These are phyloP conservation scores for Chrysoporthe cubensis DNA, from an alignment of 2,329 filamentous ascomycete genomes.

Conservation along the genomic window DNA sequence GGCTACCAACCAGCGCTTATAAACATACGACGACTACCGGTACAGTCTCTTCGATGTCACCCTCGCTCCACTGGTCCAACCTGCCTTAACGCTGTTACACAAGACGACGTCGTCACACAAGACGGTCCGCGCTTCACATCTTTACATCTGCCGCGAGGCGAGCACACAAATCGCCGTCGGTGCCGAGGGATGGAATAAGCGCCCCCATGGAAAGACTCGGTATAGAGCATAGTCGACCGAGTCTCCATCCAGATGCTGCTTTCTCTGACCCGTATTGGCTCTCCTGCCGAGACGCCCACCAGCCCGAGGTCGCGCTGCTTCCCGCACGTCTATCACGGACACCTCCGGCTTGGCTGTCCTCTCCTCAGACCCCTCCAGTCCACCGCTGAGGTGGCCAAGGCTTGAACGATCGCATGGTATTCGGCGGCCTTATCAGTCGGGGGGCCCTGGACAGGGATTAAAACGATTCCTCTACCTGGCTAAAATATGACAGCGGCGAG, in stretches of 20 bases:
- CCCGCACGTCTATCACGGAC: not conserved
- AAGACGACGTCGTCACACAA: not conserved
- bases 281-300: not conserved
- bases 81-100: not conserved
- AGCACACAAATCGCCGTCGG: not conserved
- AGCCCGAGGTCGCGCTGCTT: not conserved
- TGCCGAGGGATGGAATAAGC: not conserved
- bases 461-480: too few relatives aligned
- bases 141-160: not conserved
- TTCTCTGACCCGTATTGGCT: not conserved
- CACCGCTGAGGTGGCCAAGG: too few relatives aligned
- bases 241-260: not conserved
- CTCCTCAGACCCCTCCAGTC: not conserved
- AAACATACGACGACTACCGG: not conserved
- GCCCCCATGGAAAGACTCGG: not conserved
- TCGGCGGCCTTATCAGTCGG: too few relatives aligned
- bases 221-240: not conserved
- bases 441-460: too few relatives aligned
- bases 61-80: not conserved
- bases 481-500: too few relatives aligned
- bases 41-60: not conserved
- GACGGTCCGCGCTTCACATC: not conserved
- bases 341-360: not conserved
- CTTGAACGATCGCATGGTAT: too few relatives aligned
- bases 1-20: constrained; percentile 8